These are phyloP conservation scores for Cnidoscolus chayamansa DNA, from an alignment of 441 rosid genomes.

Conservation along the genomic window DNA sequence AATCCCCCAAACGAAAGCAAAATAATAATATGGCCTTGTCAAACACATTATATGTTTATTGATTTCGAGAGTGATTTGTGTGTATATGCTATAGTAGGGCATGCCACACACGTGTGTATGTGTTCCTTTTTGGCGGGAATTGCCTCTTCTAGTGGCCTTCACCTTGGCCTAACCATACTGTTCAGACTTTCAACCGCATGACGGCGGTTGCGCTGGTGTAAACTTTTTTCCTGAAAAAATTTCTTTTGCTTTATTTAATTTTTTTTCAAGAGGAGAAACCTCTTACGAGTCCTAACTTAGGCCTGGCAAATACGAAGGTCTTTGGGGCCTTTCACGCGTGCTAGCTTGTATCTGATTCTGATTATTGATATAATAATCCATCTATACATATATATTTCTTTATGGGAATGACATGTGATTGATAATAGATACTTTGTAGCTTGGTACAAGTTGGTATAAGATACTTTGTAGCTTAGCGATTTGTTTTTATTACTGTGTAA, in stretches of 20 bases:
- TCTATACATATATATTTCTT: neutral
- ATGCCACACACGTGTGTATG: constrained; percentile 39
- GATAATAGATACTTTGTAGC: constrained; percentile 43
- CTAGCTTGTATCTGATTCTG: constrained; percentile 42
- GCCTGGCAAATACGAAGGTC: constrained; percentile 37
- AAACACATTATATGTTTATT: neutral
- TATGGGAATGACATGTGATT: constrained; percentile 38
- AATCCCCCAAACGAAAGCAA: neutral
- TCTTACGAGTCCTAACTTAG: constrained; percentile 31
- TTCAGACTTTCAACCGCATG: constrained; percentile 21
- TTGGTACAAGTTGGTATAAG: constrained; percentile 18
- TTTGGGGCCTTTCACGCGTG: constrained; percentile 51
- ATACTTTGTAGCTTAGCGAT: constrained; percentile 47
- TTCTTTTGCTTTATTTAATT: neutral
- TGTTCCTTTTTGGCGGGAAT: constrained; percentile 48
- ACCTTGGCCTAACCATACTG: constrained; percentile 35
- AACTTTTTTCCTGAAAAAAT: neutral
- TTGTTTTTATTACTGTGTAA: constrained; percentile 33
- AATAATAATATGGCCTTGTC: constrained; percentile 23
- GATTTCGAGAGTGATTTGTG: constrained; percentile 33
- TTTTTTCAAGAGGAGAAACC: constrained; percentile 23
- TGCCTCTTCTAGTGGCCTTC: constrained; percentile 36
- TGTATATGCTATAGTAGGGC: constrained; percentile 27
- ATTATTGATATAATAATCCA: constrained; percentile 28
- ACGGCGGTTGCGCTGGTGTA: constrained; percentile 36